A percentile compares a stretch with the other conserved stretches of the same genome.
Conservation (phyloP, 441 rosid species). For the Gossypium trilobum region DNA sequence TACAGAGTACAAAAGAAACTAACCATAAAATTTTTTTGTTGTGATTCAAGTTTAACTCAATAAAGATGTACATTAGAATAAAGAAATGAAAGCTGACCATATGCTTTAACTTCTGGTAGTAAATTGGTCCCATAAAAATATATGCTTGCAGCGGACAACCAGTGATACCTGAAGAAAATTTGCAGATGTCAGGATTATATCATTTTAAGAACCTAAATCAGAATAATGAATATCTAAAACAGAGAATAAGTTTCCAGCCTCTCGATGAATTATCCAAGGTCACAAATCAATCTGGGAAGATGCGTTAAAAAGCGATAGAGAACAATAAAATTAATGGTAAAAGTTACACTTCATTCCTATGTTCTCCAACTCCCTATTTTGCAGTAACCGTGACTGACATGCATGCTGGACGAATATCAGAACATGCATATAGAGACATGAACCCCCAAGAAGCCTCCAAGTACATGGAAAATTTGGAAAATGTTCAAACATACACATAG, state of each 20-base stretch:
- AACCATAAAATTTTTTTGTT: not conserved
- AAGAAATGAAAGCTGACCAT: slow-evolving; percentile 50
- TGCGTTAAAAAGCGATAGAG: not conserved
- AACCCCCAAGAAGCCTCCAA: not conserved
- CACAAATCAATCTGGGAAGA: not conserved
- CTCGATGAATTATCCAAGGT: not conserved
- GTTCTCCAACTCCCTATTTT: not conserved
- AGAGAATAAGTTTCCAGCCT: not conserved
- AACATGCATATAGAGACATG: not conserved
- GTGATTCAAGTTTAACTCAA: not conserved
- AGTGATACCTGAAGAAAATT: slow-evolving; percentile 56
- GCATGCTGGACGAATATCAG: not conserved
- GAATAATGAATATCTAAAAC: not conserved
- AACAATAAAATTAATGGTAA: not conserved
- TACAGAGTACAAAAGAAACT: not conserved
- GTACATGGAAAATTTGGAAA: not conserved
- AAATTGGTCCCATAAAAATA: slow-evolving; percentile 95
- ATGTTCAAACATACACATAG: not conserved
- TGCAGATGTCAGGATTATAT: slow-evolving; percentile 21
- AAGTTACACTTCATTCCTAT: not conserved
- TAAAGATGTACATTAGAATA: not conserved
- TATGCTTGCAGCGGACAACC: slow-evolving; percentile 83
- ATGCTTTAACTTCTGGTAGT: slow-evolving; percentile 95
- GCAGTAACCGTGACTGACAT: not conserved
- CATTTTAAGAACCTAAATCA: not conserved